Evolutionary conservation across 306 rosid species (phyloP).

Genomic region (Fragaria iinumae): DNA sequence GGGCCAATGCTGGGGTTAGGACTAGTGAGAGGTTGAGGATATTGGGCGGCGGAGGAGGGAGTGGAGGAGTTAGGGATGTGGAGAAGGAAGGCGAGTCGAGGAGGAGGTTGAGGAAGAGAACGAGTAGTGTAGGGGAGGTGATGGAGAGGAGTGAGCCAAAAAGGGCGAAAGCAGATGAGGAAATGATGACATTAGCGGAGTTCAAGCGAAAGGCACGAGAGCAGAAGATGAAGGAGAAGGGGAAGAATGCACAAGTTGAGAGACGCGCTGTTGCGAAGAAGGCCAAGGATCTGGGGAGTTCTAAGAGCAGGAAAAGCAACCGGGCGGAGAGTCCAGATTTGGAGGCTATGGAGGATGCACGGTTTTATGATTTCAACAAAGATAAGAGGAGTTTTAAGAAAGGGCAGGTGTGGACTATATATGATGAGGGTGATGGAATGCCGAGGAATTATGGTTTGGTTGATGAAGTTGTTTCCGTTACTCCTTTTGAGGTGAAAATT

Average conservation of each 20-base stretch:
- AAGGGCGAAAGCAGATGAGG: slow-evolving; percentile 47
- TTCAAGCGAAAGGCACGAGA: slow-evolving; percentile 47
- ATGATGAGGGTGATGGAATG: slow-evolving; percentile 86
- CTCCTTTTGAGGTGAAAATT: slow-evolving; percentile 71
- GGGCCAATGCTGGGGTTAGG: slow-evolving; percentile 36
- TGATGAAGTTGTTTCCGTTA: slow-evolving; percentile 56
- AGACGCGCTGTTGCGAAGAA: slow-evolving; percentile 1
- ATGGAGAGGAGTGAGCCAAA: slow-evolving; percentile 58
- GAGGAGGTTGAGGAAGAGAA: slow-evolving; percentile 56
- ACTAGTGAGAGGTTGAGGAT: slow-evolving; percentile 32
- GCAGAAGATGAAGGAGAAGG: slow-evolving; percentile 31
- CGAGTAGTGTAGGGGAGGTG: slow-evolving; percentile 61
- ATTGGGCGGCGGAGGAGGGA: not conserved
- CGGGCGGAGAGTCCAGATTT: slow-evolving; percentile 24
- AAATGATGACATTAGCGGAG: slow-evolving; percentile 83
- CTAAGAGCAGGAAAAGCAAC: slow-evolving; percentile 9
- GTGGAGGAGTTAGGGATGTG: slow-evolving; percentile 15
- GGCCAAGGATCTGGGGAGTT: slow-evolving; percentile 21
- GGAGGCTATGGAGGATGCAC: slow-evolving; percentile 84
- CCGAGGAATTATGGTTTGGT: slow-evolving; percentile 75
- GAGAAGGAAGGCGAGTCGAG: slow-evolving; percentile 19
- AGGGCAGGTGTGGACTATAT: slow-evolving; percentile 92
- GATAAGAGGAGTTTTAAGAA: slow-evolving; percentile 77
- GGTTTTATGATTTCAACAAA: slow-evolving; percentile 74
- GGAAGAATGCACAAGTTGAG: slow-evolving; percentile 25